Percentiles rank a stretch among this genome's conserved stretches.
Conservation (phyloP, 1,139 yeast genomes). For the Lodderomyces metapsilosis region DNA sequence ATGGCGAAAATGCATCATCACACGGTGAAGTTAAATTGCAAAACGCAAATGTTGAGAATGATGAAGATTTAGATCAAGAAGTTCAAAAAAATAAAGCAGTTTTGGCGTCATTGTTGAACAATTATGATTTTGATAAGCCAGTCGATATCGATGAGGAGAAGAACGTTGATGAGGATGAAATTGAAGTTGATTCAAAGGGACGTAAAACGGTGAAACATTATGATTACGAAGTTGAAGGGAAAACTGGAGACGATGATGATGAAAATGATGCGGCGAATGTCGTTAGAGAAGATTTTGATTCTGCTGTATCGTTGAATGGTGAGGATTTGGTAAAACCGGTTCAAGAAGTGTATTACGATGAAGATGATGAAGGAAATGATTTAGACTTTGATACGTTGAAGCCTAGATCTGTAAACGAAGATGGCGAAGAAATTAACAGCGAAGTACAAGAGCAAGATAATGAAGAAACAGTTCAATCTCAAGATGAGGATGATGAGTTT, state of each 20-base stretch:
- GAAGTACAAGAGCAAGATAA: background rate
- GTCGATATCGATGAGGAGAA: conserved; percentile 50
- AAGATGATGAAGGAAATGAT: conserved; percentile 41
- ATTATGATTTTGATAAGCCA: conserved; percentile 63
- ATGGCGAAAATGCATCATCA: conserved; percentile 10
- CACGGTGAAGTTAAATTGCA: conserved; percentile 11
- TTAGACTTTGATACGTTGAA: conserved; percentile 25
- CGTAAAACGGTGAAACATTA: conserved; percentile 31
- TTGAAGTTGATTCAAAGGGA: conserved; percentile 51
- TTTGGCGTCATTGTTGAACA: conserved; percentile 50
- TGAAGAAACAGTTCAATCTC: conserved; percentile 12
- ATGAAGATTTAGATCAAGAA: conserved; percentile 26
- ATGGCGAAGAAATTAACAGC: background rate
- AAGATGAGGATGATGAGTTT: conserved; percentile 30
- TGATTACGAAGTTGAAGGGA: conserved; percentile 41
- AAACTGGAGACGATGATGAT: conserved; percentile 19
- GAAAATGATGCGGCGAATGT: conserved; percentile 16
- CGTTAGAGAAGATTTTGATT: conserved; percentile 23
- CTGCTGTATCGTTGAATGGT: conserved; percentile 19
- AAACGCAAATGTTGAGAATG: conserved; percentile 23
- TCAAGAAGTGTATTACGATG: conserved; percentile 40
- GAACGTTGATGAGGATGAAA: conserved; percentile 30
- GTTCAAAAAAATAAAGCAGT: conserved; percentile 40
- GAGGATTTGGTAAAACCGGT: conserved; percentile 22
- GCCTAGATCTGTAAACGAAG: background rate